These are phyloP conservation scores for Umbelopsis ramanniana DNA, from an alignment of 192 early-diverging fungal genomes.

Conservation along the genomic window DNA sequence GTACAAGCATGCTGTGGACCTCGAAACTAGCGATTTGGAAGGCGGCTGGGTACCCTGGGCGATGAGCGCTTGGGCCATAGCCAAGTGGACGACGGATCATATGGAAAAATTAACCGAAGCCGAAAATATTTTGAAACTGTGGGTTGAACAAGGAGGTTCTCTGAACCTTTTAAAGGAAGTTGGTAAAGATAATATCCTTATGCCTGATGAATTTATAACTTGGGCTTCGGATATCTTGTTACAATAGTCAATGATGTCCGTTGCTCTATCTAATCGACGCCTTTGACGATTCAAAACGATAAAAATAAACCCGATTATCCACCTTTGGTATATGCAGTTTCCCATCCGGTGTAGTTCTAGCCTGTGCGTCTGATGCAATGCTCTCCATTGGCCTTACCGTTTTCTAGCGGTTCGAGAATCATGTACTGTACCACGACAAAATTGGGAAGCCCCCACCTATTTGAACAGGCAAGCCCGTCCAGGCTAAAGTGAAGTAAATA, in stretches of 20 bases:
- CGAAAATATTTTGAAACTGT: constrained; percentile 3
- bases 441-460: too few species aligned
- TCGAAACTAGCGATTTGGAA: constrained; percentile 38
- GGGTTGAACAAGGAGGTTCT: constrained; percentile 3
- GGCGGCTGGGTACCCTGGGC: constrained; percentile 50
- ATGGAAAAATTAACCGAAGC: constrained; percentile 44
- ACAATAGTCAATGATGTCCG: background rate
- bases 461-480: too few species aligned
- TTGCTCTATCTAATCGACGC: background rate
- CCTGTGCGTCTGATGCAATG: too few species aligned
- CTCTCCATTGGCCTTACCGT: too few species aligned
- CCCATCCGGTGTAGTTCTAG: background rate
- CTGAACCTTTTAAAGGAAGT: constrained; percentile 7
- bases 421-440: too few species aligned
- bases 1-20: constrained; percentile 53
- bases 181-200: constrained; percentile 7
- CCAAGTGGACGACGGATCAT: constrained; percentile 50
- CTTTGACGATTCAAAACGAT: background rate
- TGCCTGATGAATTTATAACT: constrained; percentile 16
- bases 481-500: too few species aligned
- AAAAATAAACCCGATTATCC: background rate
- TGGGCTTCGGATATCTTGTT: constrained; percentile 2
- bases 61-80: constrained; percentile 50
- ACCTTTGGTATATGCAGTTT: background rate
- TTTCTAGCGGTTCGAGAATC: too few species aligned